Evolutionary conservation across 2,329 filamentous ascomycete species (phyloP), one percentile per base, ranked within the genome.

Genomic region (Xylaria sp.): DNA sequence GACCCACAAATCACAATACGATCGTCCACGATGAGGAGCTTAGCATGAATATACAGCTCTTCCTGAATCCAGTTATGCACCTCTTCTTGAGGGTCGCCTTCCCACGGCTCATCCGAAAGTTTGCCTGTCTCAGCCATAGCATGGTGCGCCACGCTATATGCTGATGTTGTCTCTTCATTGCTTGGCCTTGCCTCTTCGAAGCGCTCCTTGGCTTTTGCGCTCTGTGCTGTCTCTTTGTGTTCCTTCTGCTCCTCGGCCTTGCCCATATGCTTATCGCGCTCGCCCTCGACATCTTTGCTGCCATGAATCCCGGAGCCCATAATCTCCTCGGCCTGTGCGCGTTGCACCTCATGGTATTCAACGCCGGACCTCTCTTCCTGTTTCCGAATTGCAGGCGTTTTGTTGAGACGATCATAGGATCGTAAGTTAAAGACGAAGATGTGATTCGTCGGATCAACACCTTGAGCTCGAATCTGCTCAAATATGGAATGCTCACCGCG

Each of bases 391-490:
- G 85, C 87, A 0, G 89, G 86, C 0, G 93, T 97, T 73, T 91
- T 91, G 80, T 97, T 97, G 68, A 99, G 85, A 15, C 96, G 92
- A 78, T 98, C 96, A 77, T 97, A 99, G 1, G 92, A 94, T 23
- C 96, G 88, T 46, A 99, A 83, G 73, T 98, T 98, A 85, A 98
- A 99, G 76, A 97, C 86, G 81, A 97, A 97, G 36, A 99, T 90
- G 80, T 98, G 87, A 68, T 97, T 76, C 0, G 76, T 87, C 0
- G 94, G 93, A 73, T 97, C 90, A 1, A 96, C 87, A 1, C 92
- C 94, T 70, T 92, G 84, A 7, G 87, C 88, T 65, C 85, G 84
- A 66, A 97, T 89, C 76, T 92, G 90, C 45, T 88, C 93, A 74
- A 92, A 96, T 60, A 99, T 98, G 4, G 93, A 97, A 77, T 98